Conservation (phyloP, 805 yeast genomes). For the Ogataea zsoltii region DNA sequence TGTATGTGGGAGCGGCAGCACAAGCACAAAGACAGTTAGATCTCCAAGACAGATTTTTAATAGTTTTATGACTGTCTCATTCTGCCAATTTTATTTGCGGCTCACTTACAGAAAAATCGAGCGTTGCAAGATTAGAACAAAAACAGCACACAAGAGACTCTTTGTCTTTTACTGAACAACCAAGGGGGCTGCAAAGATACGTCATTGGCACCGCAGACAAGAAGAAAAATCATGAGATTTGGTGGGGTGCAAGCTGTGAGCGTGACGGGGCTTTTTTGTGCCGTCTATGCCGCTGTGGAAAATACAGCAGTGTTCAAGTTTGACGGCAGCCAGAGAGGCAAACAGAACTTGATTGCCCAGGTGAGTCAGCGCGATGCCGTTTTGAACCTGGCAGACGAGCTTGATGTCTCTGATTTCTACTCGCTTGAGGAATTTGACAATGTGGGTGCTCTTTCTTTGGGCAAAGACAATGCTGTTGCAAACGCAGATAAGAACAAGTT, state of each 20-base stretch:
- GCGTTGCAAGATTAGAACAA: conserved; percentile 7
- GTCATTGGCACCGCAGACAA: conserved; percentile 3
- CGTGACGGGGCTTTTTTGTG: conserved; percentile 3
- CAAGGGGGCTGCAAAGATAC: neutral
- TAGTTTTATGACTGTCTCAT: neutral
- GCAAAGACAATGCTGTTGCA: conserved; percentile 15
- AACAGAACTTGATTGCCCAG: conserved; percentile 12
- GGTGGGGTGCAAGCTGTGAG: conserved; percentile 3
- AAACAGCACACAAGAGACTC: conserved; percentile 1
- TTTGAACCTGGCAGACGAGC: conserved; percentile 46
- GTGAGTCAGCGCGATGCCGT: conserved; percentile 37
- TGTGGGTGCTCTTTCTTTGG: conserved; percentile 20
- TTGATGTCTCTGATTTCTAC: conserved; percentile 41
- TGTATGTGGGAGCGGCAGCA: too few relatives aligned
- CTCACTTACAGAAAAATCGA: conserved; percentile 1
- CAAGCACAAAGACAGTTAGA: too few relatives aligned
- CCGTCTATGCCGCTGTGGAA: conserved; percentile 17
- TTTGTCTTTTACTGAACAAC: neutral
- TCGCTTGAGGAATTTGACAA: conserved; percentile 34
- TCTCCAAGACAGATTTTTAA: too few relatives aligned
- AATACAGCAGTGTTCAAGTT: conserved; percentile 30
- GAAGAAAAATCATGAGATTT: neutral
- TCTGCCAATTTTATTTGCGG: conserved; percentile 1
- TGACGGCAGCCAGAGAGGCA: conserved; percentile 4
- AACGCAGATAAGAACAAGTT: conserved; percentile 31